Evolutionary conservation across 148 eudicot species (phyloP), one percentile per base, ranked within the genome.

Genomic region (Hydrangea macrophylla): DNA sequence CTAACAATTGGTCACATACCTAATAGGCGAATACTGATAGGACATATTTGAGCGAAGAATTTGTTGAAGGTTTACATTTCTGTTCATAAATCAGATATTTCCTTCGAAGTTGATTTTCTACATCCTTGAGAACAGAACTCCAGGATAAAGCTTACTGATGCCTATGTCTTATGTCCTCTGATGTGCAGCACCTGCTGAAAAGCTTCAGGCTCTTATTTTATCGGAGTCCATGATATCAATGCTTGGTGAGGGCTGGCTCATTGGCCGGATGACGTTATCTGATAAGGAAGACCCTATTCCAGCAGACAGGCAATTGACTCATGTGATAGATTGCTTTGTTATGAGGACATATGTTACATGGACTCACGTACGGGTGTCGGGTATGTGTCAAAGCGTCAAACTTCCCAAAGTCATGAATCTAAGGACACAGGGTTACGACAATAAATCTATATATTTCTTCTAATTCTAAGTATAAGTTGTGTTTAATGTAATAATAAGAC

Each of bases 171-270:
- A 64, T 58, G 30, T 8, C 53, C 22, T 54, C 40, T 61, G n/a
- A 24, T 65, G 53, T 82, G 85, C 87, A 88, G 96, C 81, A 25
- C 88, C 96, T 64, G 88, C 78, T 70, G 89, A 90, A 62, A 93
- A 83, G 78, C 67, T 86, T 48, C 87, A 90, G 74, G 96, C 96
- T 73, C 94, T 93, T 79, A 76, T 78, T 55, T 70, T 93, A 72
- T 95, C 89, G 57, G 90, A 93, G 73, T 81, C 85, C 26, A 74
- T 83, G 75, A 53, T 88, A 45, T 80, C 89, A 15, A 61, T 90
- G 60, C 61, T 86, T 65, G 98, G 96, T 57, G 93, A 90, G 68
- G 75, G 60, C 60, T 93, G 98, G 98, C 83, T 93, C 51, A 79
- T 82, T 72, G 83, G 84, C 61, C 79, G 71, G 59, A 65, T 71